Evolutionary conservation across 495 filamentous ascomycete species (phyloP).

Genomic region (Paragyromitra xinjiangensis): DNA sequence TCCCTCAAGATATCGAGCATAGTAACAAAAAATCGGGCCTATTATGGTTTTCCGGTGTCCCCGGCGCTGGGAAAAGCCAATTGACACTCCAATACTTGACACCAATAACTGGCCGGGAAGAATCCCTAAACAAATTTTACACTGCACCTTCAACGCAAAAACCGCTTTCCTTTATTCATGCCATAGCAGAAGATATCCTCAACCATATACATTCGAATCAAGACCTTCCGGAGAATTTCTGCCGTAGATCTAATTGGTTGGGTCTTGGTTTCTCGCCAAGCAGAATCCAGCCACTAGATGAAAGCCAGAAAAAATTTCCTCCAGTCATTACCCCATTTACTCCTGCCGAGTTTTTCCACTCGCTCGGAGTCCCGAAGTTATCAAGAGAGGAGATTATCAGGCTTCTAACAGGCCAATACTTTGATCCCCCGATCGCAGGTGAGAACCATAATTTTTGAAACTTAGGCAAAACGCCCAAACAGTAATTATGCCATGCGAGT

Average conservation of each 20-base stretch:
- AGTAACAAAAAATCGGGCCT: background rate
- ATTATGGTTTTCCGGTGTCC: background rate
- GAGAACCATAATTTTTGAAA: background rate
- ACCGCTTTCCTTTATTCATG: background rate
- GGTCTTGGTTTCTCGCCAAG: background rate
- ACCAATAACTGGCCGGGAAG: background rate
- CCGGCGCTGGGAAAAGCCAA: background rate
- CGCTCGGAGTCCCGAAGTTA: background rate
- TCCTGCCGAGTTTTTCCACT: background rate
- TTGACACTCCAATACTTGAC: background rate
- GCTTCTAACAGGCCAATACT: background rate
- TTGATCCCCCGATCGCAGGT: background rate
- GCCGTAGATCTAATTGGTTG: background rate
- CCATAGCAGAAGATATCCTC: background rate
- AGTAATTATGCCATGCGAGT: background rate
- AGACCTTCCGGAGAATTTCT: background rate
- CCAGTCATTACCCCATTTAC: background rate
- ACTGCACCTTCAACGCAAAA: background rate
- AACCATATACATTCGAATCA: background rate
- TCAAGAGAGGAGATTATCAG: background rate
- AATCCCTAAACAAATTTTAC: background rate
- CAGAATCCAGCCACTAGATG: background rate
- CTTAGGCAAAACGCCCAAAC: background rate
- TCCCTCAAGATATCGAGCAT: background rate
- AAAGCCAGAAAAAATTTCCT: background rate